These are phyloP conservation scores for Beauveria australis DNA, from an alignment of 2,329 filamentous ascomycete genomes.

Conservation along the genomic window DNA sequence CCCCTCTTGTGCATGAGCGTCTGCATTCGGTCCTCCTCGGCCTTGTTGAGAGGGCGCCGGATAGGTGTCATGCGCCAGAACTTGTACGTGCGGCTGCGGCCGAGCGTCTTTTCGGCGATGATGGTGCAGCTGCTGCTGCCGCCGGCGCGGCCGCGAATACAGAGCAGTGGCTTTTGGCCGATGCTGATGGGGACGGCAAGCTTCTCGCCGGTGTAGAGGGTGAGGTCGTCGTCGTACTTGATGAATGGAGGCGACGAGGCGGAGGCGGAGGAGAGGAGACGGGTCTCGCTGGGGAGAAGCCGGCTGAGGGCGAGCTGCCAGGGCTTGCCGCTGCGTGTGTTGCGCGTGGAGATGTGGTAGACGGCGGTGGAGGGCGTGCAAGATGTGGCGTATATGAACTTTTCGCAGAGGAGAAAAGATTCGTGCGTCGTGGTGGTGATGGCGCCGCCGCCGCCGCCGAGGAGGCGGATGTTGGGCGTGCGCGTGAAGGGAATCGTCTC, in stretches of 20 bases:
- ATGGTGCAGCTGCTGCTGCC: neutral
- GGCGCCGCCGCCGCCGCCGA: neutral
- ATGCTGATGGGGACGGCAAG: conserved; percentile 1
- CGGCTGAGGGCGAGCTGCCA: conserved; percentile 1
- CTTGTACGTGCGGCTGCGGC: neutral
- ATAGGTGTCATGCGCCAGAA: conserved; percentile 7
- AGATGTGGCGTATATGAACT: neutral
- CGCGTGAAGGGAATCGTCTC: neutral
- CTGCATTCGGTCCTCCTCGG: neutral
- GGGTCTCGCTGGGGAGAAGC: conserved; percentile 5
- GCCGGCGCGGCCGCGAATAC: conserved; percentile 1
- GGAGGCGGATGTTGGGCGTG: neutral
- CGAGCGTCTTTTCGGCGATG: neutral
- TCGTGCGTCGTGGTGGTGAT: neutral
- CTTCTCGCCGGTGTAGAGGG: conserved; percentile 1
- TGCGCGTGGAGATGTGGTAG: conserved; percentile 6
- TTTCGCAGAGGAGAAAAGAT: neutral
- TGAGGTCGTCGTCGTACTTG: conserved; percentile 8
- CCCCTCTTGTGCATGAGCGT: neutral
- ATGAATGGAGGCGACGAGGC: neutral
- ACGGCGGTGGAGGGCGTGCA: neutral
- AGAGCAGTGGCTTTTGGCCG: conserved; percentile 3
- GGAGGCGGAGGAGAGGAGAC: neutral
- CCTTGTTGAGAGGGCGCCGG: neutral
- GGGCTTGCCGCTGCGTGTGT: conserved; percentile 3